Evolutionary conservation across 2,329 filamentous ascomycete genomes (phyloP), one percentile per base, ranked within the genome.

Genomic region (Penicillium palitans): DNA sequence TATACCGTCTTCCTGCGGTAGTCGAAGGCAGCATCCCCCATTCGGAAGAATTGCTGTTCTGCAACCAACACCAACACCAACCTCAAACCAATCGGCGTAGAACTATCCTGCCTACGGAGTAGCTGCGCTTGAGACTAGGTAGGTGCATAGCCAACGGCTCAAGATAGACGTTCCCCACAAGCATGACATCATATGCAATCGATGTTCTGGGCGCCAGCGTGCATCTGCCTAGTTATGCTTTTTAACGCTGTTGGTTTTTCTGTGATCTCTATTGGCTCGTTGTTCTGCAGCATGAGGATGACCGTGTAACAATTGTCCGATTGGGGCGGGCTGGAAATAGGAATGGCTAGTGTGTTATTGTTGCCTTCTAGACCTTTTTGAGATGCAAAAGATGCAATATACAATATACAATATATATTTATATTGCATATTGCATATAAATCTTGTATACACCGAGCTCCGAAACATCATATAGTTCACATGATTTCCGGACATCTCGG

Each of bases 201-300:
- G 27, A 4, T 27, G 41, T 40, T 51, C 41, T 44, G 25, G 48
- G 44, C 47, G 17, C 44, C 37, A 52, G 27, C 33, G 8, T 48
- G 24, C 31, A 44, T 29, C 35, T 24, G 6, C 49, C 50, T 25
- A 42, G 45, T 48, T 40, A 52, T 60, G 37, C 39, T 40, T 45
- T 42, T 52, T 47, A 44, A 58, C 62, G 63, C 61, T 62, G 63
- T 65, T 65, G 63, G 63, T 45, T 56, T 13, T 37, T 31, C 31
- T n/a, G 21, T 3, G 1, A 8, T 12, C 29, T 2, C n/a, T 7
- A 60, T 62, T 63, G 53, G 61, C 4, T 29, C 5, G 2, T 5
- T 42, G 13, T 17, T 21, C 19, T 50, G 37, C 37, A 48, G 24
- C 4, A 6, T 41, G 21, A 10, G 24, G 25, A 24, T 17, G n/a